These are phyloP conservation scores for Aureobasidium pullulans DNA, from an alignment of 2,329 filamentous ascomycete genomes.

Conservation along the genomic window DNA sequence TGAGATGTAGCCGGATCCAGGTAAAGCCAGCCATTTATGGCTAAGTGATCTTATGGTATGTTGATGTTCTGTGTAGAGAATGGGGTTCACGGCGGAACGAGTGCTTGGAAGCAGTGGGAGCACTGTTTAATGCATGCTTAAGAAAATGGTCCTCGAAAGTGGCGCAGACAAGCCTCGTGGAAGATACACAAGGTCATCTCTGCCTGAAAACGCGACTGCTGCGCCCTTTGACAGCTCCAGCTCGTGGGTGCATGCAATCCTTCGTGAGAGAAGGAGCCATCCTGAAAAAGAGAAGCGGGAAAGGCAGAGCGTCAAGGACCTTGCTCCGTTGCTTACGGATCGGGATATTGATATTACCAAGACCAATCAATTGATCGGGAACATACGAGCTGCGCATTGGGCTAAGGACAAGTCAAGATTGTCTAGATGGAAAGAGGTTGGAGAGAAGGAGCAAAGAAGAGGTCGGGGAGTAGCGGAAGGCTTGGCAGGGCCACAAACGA, in stretches of 20 bases:
- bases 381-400: neutral
- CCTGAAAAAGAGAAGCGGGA: too few relatives aligned
- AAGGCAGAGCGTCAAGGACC: neutral
- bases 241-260: neutral
- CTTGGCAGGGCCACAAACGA: neutral
- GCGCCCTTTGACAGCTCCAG: neutral
- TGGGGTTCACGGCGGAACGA: too few relatives aligned
- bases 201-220: neutral
- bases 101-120: too few relatives aligned
- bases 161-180: neutral
- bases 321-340: neutral
- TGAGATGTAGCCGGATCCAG: neutral
- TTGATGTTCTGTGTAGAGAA: too few relatives aligned
- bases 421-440: neutral
- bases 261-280: neutral
- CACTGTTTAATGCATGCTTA: too few relatives aligned
- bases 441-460: neutral
- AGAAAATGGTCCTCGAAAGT: neutral
- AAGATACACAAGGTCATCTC: neutral
- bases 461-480: neutral
- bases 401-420: neutral
- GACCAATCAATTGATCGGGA: neutral
- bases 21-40: neutral
- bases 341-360: neutral
- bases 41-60: too few relatives aligned